Evolutionary conservation across 805 yeast genomes (phyloP).

Genomic region (Starmerella riodocensis): DNA sequence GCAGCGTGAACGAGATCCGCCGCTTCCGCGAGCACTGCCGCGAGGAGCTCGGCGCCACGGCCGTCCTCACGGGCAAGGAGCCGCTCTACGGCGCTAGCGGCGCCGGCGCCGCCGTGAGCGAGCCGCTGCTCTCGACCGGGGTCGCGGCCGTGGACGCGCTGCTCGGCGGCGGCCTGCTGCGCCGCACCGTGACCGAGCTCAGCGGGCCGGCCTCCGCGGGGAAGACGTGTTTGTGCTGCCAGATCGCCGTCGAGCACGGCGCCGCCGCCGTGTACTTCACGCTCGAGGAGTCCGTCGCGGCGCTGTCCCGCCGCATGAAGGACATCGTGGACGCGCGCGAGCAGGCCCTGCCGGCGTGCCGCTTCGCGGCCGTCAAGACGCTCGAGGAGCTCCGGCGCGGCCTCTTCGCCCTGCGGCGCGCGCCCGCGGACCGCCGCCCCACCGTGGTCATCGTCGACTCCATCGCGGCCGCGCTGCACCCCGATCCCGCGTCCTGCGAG

Average conservation of each 20-base stretch:
- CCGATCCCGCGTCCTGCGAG: slow-evolving; percentile 15
- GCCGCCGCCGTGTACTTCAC: slow-evolving; percentile 1
- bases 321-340: background rate
- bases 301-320: background rate
- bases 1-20: slow-evolving; percentile 12
- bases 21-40: slow-evolving; percentile 5
- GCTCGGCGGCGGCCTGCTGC: slow-evolving; percentile 44
- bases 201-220: slow-evolving; percentile 80
- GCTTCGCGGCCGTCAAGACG: slow-evolving; percentile 2
- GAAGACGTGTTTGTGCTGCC: slow-evolving; percentile 67
- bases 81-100: too few relatives aligned
- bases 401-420: background rate
- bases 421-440: background rate
- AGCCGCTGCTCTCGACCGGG: slow-evolving; percentile 31
- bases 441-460: slow-evolving; percentile 59
- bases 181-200: slow-evolving; percentile 53
- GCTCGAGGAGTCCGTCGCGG: background rate
- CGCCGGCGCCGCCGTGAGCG: too few relatives aligned
- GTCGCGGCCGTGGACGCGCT: slow-evolving; percentile 37
- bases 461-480: slow-evolving; percentile 36
- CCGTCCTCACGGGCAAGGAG: background rate
- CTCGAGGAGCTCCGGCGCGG: slow-evolving; percentile 6
- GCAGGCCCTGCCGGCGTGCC: background rate
- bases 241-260: slow-evolving; percentile 20
- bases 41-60: background rate